A percentile compares a stretch with the other conserved stretches of the same genome.
phyloP scores from a whole-genome alignment of 1,284 basidiomycete species.

The Apiotrichum akiyoshidainum region DNA sequence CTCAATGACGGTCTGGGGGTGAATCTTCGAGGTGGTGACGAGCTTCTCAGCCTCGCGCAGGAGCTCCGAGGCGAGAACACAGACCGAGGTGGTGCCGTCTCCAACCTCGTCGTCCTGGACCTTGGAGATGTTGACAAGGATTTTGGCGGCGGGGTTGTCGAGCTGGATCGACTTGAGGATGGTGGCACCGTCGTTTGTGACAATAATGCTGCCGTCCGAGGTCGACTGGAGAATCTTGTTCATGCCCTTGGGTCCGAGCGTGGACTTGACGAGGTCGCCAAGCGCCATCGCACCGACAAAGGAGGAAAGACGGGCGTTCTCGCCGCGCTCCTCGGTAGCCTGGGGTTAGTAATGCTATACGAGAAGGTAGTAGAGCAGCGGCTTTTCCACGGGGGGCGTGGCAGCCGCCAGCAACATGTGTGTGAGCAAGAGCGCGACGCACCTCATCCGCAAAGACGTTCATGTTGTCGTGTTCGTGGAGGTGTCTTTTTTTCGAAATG shows the following conservation, averaged over 20 bases:
- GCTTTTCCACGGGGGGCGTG: no score
- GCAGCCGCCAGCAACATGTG: no score
- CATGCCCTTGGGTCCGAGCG: constrained; percentile 84
- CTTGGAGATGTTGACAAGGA: constrained; percentile 99
- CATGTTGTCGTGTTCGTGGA: constrained; percentile 33
- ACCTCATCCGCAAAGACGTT: constrained; percentile 53
- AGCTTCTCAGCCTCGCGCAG: constrained; percentile 94
- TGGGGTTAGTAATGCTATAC: constrained; percentile 42
- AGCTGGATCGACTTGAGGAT: constrained; percentile 96
- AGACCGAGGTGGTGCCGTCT: constrained; percentile 93
- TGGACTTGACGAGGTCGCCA: constrained; percentile 97
- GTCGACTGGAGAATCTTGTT: constrained; percentile 66
- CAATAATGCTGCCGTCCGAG: constrained; percentile 87
- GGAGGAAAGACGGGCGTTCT: constrained; percentile 95
- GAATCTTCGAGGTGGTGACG: constrained; percentile 79
- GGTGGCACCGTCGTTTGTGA: constrained; percentile 98
- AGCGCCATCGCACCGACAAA: constrained; percentile 96
- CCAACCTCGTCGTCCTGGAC: constrained; percentile 99
- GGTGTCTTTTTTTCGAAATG: background rate
- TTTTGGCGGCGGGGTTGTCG: constrained; percentile 98
- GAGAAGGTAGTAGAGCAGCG: background rate
- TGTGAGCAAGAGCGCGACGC: constrained; percentile 13
- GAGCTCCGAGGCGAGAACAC: constrained; percentile 87
- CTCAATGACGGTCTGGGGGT: constrained; percentile 99
- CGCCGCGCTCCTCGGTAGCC: constrained; percentile 97